These are phyloP conservation scores for Castanea sativa DNA, from an alignment of 306 rosid species.

Conservation along the genomic window DNA sequence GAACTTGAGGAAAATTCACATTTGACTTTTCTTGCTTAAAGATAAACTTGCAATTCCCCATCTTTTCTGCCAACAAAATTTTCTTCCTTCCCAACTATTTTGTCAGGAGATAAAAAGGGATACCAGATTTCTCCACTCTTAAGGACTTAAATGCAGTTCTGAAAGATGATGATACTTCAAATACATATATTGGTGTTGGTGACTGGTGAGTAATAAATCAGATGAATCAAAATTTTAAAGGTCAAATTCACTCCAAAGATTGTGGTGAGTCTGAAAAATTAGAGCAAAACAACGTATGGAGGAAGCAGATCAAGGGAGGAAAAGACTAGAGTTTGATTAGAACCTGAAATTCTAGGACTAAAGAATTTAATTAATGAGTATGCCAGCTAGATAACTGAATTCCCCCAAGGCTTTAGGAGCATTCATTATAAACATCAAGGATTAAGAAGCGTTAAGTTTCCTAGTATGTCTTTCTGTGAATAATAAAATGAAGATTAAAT, in stretches of 20 bases:
- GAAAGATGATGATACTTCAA: background rate
- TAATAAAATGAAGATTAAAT: background rate
- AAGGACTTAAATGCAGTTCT: background rate
- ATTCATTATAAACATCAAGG: background rate
- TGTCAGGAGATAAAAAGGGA: background rate
- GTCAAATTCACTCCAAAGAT: background rate
- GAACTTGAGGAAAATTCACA: background rate
- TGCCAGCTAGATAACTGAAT: background rate
- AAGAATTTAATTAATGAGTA: background rate
- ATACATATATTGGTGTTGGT: background rate
- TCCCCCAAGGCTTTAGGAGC: background rate
- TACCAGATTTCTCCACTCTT: background rate
- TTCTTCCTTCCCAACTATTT: background rate
- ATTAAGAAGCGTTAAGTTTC: background rate
- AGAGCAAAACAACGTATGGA: background rate
- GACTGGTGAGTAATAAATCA: background rate
- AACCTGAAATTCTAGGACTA: background rate
- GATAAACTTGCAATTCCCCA: background rate
- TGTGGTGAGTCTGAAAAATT: background rate
- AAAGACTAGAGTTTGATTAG: background rate
- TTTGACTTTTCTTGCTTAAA: background rate
- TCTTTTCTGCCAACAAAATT: background rate
- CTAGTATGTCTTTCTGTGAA: background rate
- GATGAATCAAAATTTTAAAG: background rate
- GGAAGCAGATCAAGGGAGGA: background rate